phyloP scores from a whole-genome alignment of 1,139 yeast genomes.

The Nakaseomyces bracarensis region DNA sequence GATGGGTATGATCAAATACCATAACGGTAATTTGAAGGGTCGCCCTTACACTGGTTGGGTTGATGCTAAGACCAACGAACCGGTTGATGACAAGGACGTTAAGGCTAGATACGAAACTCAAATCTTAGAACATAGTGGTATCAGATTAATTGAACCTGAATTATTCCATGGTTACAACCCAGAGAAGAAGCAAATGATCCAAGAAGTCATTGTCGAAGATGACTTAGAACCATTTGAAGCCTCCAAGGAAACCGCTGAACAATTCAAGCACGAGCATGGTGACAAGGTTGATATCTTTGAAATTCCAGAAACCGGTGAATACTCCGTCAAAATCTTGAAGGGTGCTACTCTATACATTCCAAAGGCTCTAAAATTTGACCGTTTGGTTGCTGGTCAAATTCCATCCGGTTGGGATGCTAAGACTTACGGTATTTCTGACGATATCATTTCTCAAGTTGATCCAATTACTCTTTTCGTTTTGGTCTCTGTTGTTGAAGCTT shows the following conservation, averaged over 20 bases:
- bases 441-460: slow-evolving; percentile 87
- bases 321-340: slow-evolving; percentile 78
- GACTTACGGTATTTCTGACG: slow-evolving; percentile 91
- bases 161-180: slow-evolving; percentile 92
- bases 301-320: slow-evolving; percentile 84
- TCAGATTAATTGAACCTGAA: slow-evolving; percentile 93
- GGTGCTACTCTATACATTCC: slow-evolving; percentile 91
- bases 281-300: slow-evolving; percentile 89
- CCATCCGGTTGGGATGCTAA: slow-evolving; percentile 98
- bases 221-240: slow-evolving; percentile 94
- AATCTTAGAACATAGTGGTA: slow-evolving; percentile 89
- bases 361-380: slow-evolving; percentile 90
- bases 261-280: slow-evolving; percentile 88
- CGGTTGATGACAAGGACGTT: slow-evolving; percentile 90
- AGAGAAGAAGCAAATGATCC: slow-evolving; percentile 80
- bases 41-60: slow-evolving; percentile 90
- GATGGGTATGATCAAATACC: slow-evolving; percentile 94
- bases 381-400: slow-evolving; percentile 97
- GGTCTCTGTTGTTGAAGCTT: slow-evolving; percentile 92
- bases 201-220: slow-evolving; percentile 92
- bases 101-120: slow-evolving; percentile 83
- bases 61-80: slow-evolving; percentile 85
- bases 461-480: slow-evolving; percentile 88
- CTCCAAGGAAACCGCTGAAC: slow-evolving; percentile 90
- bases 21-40: slow-evolving; percentile 88